Evolutionary conservation across 139 green algal genomes (phyloP), one percentile per base, ranked within the genome.

Genomic region (Tetradesmus obliquus): DNA sequence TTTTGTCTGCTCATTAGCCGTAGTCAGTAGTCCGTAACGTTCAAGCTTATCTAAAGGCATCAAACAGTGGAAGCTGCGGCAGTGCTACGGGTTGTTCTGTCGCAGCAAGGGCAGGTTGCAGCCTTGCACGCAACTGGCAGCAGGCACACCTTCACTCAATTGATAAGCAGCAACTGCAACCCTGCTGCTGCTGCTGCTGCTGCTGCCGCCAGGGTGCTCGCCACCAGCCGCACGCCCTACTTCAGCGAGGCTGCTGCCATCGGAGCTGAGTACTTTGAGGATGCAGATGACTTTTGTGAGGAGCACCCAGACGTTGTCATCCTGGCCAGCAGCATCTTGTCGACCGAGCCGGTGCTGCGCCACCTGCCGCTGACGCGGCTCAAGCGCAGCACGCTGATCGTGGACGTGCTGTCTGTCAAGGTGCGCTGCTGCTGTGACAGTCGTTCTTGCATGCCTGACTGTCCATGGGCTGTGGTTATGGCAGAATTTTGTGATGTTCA

Each of bases 401-500:
- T 99, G 32, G 98, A 99, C 87, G 98, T 99, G 74, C 94, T 99
- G 6, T 99, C 96, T 8, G 98, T 99, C 19, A 99, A 99, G 95
- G 95, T 96, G 53, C 0, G 93, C n/a, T 66, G 57, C 57, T 66
- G 57, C 57, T 66, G 57, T 66, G 51, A 5, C 10, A 6, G 82
- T 69, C 10, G 82, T 12, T 12, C 62, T 12, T 72, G 62, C 62
- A 15, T 72, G 62, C 62, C 10, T 12, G 12, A 9, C 72, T 24
- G 22, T 81, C 20, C 22, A 32, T 81, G 22, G 20, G 20, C 72
- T 22, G 20, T 82, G 19, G 9, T 58, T 74, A 7, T 72, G 53
- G 62, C 10, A 5, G 6, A 66, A 1, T 87, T 15, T 79, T 79
- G 66, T 79, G 66, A 15, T 51, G 74, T 9, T 45, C 74, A 10